These are phyloP conservation scores for Pleurotus salmoneostramineus DNA, from an alignment of 768 basidiomycete genomes.

Conservation along the genomic window DNA sequence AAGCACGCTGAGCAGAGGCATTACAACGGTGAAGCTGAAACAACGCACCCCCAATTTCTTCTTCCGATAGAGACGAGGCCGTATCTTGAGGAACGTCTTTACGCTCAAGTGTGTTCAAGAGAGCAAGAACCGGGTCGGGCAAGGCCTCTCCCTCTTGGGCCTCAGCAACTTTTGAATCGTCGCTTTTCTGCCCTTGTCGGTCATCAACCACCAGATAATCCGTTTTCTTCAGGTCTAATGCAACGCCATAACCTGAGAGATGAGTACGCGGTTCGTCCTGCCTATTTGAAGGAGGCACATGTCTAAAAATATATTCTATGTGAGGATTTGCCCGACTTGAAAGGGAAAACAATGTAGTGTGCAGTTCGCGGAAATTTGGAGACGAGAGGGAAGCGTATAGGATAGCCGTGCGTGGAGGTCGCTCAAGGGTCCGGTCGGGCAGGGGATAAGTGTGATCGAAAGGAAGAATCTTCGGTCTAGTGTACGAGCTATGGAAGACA, in stretches of 20 bases:
- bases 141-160: slow-evolving; percentile 21
- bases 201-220: slow-evolving; percentile 96
- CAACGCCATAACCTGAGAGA: slow-evolving; percentile 88
- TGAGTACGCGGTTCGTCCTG: slow-evolving; percentile 29
- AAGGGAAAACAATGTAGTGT: slow-evolving; percentile 55
- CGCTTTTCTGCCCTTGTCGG: slow-evolving; percentile 32
- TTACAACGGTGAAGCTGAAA: neutral
- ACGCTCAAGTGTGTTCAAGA: slow-evolving; percentile 36
- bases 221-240: slow-evolving; percentile 92
- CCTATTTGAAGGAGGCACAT: slow-evolving; percentile 39
- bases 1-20: neutral
- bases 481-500: slow-evolving; percentile 19
- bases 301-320: slow-evolving; percentile 77
- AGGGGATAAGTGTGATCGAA: slow-evolving; percentile 77
- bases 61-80: slow-evolving; percentile 40
- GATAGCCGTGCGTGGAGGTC: slow-evolving; percentile 62
- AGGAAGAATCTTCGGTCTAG: slow-evolving; percentile 50
- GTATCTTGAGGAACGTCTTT: slow-evolving; percentile 32
- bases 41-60: slow-evolving; percentile 52
- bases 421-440: slow-evolving; percentile 36
- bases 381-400: slow-evolving; percentile 73
- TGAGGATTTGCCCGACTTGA: slow-evolving; percentile 38
- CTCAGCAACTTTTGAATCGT: slow-evolving; percentile 8
- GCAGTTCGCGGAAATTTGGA: slow-evolving; percentile 65
- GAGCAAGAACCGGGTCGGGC: slow-evolving; percentile 30